Evolutionary conservation across 768 basidiomycete genomes (phyloP).

Genomic region (Hygrocybe coccinea): DNA sequence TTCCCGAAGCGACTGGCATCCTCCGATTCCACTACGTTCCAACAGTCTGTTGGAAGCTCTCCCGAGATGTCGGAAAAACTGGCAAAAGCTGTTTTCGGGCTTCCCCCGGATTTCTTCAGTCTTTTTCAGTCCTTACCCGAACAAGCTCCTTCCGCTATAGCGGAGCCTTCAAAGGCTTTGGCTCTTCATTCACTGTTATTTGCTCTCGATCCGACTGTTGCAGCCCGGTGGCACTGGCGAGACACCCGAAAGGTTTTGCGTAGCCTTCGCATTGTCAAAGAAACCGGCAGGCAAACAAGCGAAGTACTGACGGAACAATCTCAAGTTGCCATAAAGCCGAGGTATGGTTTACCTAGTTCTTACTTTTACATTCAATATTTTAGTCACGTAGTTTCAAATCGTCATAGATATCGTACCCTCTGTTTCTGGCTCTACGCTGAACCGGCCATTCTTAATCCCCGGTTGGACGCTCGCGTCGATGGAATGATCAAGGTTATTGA

Average conservation of each 20-base stretch:
- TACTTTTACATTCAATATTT: conserved; percentile 1
- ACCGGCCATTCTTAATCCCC: conserved; percentile 51
- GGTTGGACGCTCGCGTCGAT: conserved; percentile 79
- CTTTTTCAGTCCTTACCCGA: conserved; percentile 58
- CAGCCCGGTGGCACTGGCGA: conserved; percentile 90
- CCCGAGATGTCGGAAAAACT: conserved; percentile 34
- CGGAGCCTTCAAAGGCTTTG: conserved; percentile 53
- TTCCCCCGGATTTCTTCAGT: conserved; percentile 43
- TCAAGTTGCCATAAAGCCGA: conserved; percentile 39
- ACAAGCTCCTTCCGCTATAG: conserved; percentile 51
- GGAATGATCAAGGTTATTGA: conserved; percentile 76
- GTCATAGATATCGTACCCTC: conserved; percentile 70
- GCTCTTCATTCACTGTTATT: conserved; percentile 62
- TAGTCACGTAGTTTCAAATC: conserved; percentile 1
- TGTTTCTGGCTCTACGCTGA: conserved; percentile 90
- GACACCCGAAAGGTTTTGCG: conserved; percentile 88
- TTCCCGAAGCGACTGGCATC: conserved; percentile 71
- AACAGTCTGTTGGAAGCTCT: conserved; percentile 14
- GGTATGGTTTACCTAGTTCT: conserved; percentile 34
- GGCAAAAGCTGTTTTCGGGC: conserved; percentile 35
- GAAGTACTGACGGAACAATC: conserved; percentile 66
- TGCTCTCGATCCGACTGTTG: conserved; percentile 66
- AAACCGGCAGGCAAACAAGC: conserved; percentile 59
- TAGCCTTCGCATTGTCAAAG: conserved; percentile 71
- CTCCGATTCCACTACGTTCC: conserved; percentile 21